Evolutionary conservation across 2,329 filamentous ascomycete species (phyloP).

Genomic region (Aspergillus ruber): DNA sequence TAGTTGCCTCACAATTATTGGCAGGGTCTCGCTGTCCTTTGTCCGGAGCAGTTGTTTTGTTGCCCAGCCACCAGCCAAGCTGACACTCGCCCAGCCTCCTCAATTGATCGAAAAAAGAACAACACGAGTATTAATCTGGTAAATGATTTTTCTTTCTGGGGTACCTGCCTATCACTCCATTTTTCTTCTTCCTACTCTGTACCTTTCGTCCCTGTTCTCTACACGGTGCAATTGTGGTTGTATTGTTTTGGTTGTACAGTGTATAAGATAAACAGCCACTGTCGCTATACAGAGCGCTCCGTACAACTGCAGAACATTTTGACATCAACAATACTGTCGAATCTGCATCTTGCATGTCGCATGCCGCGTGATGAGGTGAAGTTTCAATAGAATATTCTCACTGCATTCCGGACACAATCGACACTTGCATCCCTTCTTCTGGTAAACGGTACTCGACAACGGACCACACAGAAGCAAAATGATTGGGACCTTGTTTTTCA

Average conservation of each 20-base stretch:
- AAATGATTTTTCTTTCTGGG: too few species aligned
- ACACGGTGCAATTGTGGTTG: too few species aligned
- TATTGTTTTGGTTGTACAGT: too few species aligned
- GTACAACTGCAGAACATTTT: too few species aligned
- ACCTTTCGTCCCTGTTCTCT: not conserved
- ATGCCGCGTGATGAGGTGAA: not conserved
- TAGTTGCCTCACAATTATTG: too few species aligned
- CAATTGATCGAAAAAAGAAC: constrained; percentile 13
- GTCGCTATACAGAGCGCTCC: too few species aligned
- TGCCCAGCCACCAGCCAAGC: constrained; percentile 3
- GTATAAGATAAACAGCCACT: too few species aligned
- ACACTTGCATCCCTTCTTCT: constrained; percentile 4
- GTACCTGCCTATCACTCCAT: too few species aligned
- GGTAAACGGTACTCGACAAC: constrained; percentile 1
- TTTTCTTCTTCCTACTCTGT: too few species aligned
- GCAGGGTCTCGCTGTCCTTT: not conserved
- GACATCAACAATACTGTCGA: not conserved
- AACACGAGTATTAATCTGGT: not conserved
- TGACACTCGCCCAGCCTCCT: constrained; percentile 26
- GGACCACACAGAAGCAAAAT: constrained; percentile 27
- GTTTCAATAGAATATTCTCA: too few species aligned
- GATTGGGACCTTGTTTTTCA: constrained; percentile 53
- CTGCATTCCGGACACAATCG: too few species aligned
- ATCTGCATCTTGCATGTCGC: not conserved
- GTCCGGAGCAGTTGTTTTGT: not conserved